A percentile compares a stretch with the other conserved stretches of the same genome.
Evolutionary conservation across 2,329 filamentous ascomycete species (phyloP).

Genomic region (Plectosphaerella sp.): DNA sequence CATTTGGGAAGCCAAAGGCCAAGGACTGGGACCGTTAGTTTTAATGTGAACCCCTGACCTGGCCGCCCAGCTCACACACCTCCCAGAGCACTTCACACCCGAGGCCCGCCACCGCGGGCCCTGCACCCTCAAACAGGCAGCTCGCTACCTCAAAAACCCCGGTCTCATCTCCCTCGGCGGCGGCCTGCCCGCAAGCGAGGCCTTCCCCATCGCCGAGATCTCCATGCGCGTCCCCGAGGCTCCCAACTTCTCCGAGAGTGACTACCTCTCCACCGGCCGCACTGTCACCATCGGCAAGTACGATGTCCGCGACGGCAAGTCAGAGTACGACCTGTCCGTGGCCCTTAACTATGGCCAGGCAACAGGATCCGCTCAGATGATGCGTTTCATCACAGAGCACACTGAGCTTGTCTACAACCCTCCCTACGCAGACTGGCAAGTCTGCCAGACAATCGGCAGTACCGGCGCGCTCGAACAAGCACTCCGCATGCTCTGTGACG

Average conservation of each 20-base stretch:
- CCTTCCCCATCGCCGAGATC: conserved; percentile 86
- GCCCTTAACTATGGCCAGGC: conserved; percentile 93
- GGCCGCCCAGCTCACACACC: not conserved
- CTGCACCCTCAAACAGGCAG: conserved; percentile 78
- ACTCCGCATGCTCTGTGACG: conserved; percentile 73
- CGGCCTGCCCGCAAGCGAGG: conserved; percentile 80
- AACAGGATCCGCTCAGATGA: conserved; percentile 77
- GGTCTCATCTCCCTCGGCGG: conserved; percentile 90
- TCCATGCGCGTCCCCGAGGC: conserved; percentile 67
- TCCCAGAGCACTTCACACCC: conserved; percentile 52
- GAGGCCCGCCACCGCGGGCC: conserved; percentile 59
- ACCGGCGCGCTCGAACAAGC: conserved; percentile 83
- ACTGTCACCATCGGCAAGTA: conserved; percentile 73
- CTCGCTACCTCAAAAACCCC: conserved; percentile 71
- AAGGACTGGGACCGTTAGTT: conserved; percentile 80
- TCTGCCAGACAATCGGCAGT: conserved; percentile 77
- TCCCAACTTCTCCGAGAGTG: conserved; percentile 66
- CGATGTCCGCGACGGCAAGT: conserved; percentile 60
- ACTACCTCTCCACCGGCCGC: conserved; percentile 47
- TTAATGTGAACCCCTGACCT: not conserved
- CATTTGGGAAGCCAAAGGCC: conserved; percentile 63
- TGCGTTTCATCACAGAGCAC: conserved; percentile 91
- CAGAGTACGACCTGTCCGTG: conserved; percentile 70
- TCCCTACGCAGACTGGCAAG: conserved; percentile 86
- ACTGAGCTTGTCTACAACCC: conserved; percentile 86